Percentiles rank a stretch among this genome's conserved stretches.
These are phyloP conservation scores for Conticribra guillardii DNA, from an alignment of 108 stramenopile species.

Conservation along the genomic window DNA sequence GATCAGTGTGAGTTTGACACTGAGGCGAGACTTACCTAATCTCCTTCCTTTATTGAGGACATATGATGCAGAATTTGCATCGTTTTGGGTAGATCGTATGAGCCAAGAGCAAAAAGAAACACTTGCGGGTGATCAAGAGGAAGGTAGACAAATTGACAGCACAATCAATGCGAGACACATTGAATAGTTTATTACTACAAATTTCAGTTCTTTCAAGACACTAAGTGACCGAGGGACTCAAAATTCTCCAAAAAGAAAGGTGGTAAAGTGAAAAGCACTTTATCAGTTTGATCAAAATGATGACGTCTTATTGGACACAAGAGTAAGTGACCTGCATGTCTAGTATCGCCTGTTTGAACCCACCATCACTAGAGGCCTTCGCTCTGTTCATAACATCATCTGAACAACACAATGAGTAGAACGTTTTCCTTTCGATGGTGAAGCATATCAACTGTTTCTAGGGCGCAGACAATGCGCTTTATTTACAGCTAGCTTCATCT, in stretches of 20 bases:
- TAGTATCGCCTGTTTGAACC: not conserved
- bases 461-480: constrained; percentile 40
- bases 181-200: too few relatives aligned
- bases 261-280: constrained; percentile 3
- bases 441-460: constrained; percentile 13
- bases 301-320: not conserved
- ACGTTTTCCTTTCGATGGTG: constrained; percentile 26
- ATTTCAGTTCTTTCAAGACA: too few relatives aligned
- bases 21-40: too few relatives aligned
- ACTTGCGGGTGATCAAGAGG: too few relatives aligned
- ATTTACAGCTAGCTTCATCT: constrained; percentile 31
- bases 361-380: constrained; percentile 34
- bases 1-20: too few relatives aligned
- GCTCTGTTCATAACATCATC: constrained; percentile 8
- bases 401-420: constrained; percentile 17
- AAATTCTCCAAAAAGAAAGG: constrained; percentile 21
- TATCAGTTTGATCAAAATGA: not conserved
- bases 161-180: too few relatives aligned
- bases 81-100: too few relatives aligned
- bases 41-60: too few relatives aligned
- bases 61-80: too few relatives aligned
- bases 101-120: too few relatives aligned
- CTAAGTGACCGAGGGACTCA: constrained; percentile 29
- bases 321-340: not conserved
- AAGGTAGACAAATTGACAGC: too few relatives aligned